Evolutionary conservation across 805 yeast species (phyloP), one percentile per base, ranked within the genome.

Genomic region (Candida vartiovaarae): DNA sequence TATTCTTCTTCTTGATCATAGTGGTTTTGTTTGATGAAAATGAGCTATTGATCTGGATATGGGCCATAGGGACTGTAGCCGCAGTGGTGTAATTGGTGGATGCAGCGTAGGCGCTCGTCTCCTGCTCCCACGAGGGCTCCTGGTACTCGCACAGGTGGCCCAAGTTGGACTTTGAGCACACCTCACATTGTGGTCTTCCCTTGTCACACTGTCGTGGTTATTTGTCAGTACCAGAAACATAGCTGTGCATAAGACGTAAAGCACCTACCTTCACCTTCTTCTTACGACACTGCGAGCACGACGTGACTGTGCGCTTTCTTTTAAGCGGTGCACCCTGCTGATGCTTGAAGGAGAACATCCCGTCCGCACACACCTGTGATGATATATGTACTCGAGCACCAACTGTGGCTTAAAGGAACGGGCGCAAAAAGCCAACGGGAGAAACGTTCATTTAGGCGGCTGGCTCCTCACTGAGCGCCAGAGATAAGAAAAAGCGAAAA

Each of bases 81-180:
- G 62, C 61, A 15, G 32, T 32, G 27, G 43, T 42, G 32, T 56
- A 57, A 36, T 56, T 47, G 1, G 40, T 31, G 8, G 43, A 39
- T 15, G 20, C 20, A 15, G 20, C 20, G 2, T 48, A 25, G 5
- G 43, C 25, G 7, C 25, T 40, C 9, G 64, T 51, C 24, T 65
- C 72, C 46, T 82, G 56, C 56, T 68, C 76, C 82, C 82, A 76
- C 24, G 71, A 66, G 32, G 80, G 82, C 49, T 75, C 80, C 54
- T 75, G 66, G 49, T 76, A 76, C 29, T 67, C 68, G 44, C 81
- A 76, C 15, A 68, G 56, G 46, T 69, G 74, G 8, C 67, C 67
- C 8, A 68, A 73, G 2, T 74, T 76, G 28, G 74, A 67, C 52
- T 73, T 74, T 25, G 63, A 57, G 60, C 82, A 76, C 49, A 70